Evolutionary conservation across 371 early-diverging fungal genomes (phyloP).

Genomic region (Zychaea mexicana): DNA sequence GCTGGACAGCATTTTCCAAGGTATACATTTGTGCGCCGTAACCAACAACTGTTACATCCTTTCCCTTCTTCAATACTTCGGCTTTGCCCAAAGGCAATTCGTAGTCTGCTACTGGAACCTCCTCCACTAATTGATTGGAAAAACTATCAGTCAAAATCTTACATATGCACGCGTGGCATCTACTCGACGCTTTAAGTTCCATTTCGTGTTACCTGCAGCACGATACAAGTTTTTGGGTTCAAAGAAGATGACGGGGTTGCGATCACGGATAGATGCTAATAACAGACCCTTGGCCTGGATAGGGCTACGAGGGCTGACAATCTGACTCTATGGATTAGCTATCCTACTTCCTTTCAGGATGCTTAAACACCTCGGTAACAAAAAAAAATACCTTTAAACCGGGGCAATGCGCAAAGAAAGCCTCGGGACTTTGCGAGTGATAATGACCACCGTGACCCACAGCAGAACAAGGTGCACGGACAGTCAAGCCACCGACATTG

Average conservation of each 20-base stretch:
- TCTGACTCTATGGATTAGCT: constrained; percentile 28
- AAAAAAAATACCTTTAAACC: constrained; percentile 80
- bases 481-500: constrained; percentile 89
- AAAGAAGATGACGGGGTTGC: constrained; percentile 94
- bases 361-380: too few relatives aligned
- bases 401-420: constrained; percentile 95
- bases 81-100: constrained; percentile 93
- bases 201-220: constrained; percentile 68
- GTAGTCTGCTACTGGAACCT: constrained; percentile 94
- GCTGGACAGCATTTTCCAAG: constrained; percentile 87
- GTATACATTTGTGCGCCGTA: constrained; percentile 96
- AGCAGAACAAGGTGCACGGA: constrained; percentile 93
- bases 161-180: too few relatives aligned
- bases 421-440: constrained; percentile 96
- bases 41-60: constrained; percentile 91
- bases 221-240: constrained; percentile 98
- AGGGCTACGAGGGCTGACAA: constrained; percentile 93
- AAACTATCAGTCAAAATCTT: too few relatives aligned
- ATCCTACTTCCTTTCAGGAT: constrained; percentile 2
- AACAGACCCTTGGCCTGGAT: constrained; percentile 97
- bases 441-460: constrained; percentile 98
- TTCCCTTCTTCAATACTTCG: constrained; percentile 88
- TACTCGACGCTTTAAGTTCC: too few relatives aligned
- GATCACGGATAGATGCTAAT: constrained; percentile 90
- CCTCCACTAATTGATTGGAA: constrained; percentile 93